Evolutionary conservation across 352 stramenopile genomes (phyloP), one percentile per base, ranked within the genome.

Genomic region (Phytophthora pinifolia): DNA sequence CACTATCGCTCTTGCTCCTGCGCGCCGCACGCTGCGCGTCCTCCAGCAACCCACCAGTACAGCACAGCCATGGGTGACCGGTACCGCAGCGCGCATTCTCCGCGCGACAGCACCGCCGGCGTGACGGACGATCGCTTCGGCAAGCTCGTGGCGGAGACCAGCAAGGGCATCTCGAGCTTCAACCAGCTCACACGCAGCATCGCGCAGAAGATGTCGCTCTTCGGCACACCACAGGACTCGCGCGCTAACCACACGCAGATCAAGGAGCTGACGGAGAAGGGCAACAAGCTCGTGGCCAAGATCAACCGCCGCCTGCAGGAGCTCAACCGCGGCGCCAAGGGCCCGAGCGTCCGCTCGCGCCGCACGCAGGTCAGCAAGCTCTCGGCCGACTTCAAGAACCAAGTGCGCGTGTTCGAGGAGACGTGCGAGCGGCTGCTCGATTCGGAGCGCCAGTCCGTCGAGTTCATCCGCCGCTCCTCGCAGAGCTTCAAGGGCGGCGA

Each of bases 131-230:
- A 92, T 25, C 74, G 72, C 49, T 90, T 83, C 64, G 49, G 55
- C 48, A 89, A 89, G 67, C 80, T 92, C 57, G 76, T 88, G 53
- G 65, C 76, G 42, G 83, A 90, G 70, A 92, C 80, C 15, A 89
- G 78, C 51, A 92, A 92, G 56, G 84, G 78, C 68, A 94, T 94
- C 67, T 86, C 80, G 53, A 86, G 67, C 61, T 92, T 94, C 60
- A 92, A 91, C 64, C 81, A 90, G 64, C 69, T 92, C 57, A 92
- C 84, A 54, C 82, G 83, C 34, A 83, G 72, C 51, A 92, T 94
- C 54, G 82, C 84, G 50, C 79, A 92, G 41, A 94, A 94, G 54
- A 89, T 92, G 76, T 91, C 82, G 57, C 71, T 94, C 12, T 92
- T 92, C 59, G 76, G 78, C 37, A 92, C 84, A 44, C 80, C 80